Base-by-base conservation (phyloP, 805 yeast genomes). In the Metschnikowia bowlesiae region DNA sequence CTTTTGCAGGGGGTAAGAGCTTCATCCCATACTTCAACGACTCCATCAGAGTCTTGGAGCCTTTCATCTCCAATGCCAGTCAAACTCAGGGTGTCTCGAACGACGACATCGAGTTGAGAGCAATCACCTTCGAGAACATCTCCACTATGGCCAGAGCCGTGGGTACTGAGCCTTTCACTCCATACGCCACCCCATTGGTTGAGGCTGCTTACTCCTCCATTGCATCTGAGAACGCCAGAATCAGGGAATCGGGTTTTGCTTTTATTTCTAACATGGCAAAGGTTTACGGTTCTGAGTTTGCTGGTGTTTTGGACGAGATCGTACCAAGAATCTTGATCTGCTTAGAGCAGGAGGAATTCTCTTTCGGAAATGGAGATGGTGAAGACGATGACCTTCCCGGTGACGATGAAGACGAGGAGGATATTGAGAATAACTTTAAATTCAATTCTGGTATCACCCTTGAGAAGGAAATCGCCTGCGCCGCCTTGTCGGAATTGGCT, bases 71-170 rank as follows among this genome's bases (percentile, higher is more conserved):
- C 56, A 80, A 83, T 62, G 78, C 82, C 53, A 83, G 85, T 46
- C 75, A 77, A 53, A 74, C 83, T 50, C 90, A 85, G 57, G 96
- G 90, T 58, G 74, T 88, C 77, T 75, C 86, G 54, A 97, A 89
- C 61, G 95, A 88, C 54, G 96, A 90, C 63, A 83, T 89, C 57
- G 96, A 90, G 71, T 81, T 94, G 62, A 83, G 95, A 68, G 97
- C 96, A 34, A 79, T 84, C 66, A 89, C 97, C 48, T 85, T 94
- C 59, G 99, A 94, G 75, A 87, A 94, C 63, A 81, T 94, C 58
- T 87, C 97, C 41, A 86, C 97, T 13, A 84, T 94, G 87, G 97
- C 96, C 49, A 82, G 91, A 68, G 97, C 99, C 50, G 97, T 94
- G 52, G 96, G 97, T 55, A 86, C 94, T 49, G 92, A 86, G 60